Base-by-base conservation (phyloP, 139 green algal species). In the Marvania coccoides region DNA sequence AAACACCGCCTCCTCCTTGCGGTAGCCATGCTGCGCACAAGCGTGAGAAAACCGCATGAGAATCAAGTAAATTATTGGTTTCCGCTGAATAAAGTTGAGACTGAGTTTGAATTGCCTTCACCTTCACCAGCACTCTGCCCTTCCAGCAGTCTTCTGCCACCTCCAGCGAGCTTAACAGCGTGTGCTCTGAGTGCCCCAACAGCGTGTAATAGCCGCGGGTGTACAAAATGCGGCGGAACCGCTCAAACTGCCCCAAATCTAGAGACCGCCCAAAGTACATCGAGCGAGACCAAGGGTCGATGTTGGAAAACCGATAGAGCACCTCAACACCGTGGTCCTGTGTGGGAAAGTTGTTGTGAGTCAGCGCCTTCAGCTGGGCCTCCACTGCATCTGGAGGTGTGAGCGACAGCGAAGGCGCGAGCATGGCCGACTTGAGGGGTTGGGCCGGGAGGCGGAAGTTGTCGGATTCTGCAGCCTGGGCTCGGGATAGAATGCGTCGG, bases 181-280 rank as follows among this genome's bases (percentile, higher is more conserved):
- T 12, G 39, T 64, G 51, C 24, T 63, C 23, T 2, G 56, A 62
- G 28, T 56, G 36, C n/a, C 47, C 63, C 9, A 77, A n/a, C 40
- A 77, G 63, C 9, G 55, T 47, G 28, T 28, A 36, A 13, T 70
- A 77, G 36, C 42, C 71, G 28, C 30, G 24, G 3, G 71, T 78
- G 64, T 73, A 72, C 12, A 78, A 58, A 12, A 78, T 78, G 13
- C 71, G 36, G 28, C 71, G 57, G 57, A 74, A 78, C 7, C 71
- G 37, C 29, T 73, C 71, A 68, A 63, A 76, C 51, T 76, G 58
- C 2, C 69, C 69, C 19, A 78, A 37, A 6, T 78, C 71, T 3
- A 77, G 40, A 10, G 4, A 61, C 9, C 46, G 39, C 2, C 70
- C 70, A 63, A 78, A 78, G 37, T 73, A 78, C 12, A n/a, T 8